Percentiles rank a stretch among this genome's conserved stretches.
phyloP scores from a whole-genome alignment of 148 eudicot species.

The Chenopodium suecicum region DNA sequence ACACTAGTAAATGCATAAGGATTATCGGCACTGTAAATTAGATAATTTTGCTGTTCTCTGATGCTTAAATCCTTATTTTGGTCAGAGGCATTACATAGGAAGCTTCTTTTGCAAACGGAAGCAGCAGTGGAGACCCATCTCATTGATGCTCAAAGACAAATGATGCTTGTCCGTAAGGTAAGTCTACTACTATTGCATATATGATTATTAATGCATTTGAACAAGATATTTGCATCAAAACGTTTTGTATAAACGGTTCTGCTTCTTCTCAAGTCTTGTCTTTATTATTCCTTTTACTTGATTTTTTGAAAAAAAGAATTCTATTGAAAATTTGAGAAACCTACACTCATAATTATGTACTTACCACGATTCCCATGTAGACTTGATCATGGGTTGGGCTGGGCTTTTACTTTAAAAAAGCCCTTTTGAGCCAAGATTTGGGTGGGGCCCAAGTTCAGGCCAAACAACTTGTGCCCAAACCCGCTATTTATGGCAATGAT shows the following conservation, averaged over 20 bases:
- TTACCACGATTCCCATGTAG: background rate
- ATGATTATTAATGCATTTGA: background rate
- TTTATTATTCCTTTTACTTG: background rate
- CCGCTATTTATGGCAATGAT: too few relatives aligned
- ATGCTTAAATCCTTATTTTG: constrained; percentile 10
- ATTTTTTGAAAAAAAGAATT: background rate
- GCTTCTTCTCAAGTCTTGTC: background rate
- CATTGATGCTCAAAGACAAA: constrained; percentile 51
- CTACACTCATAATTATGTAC: background rate
- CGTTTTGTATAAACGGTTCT: background rate
- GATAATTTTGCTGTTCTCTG: constrained; percentile 10
- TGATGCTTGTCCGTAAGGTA: constrained; percentile 54
- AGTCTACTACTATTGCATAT: constrained; percentile 20
- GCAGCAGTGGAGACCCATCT: constrained; percentile 60
- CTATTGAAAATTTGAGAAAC: background rate
- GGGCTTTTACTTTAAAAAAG: too few relatives aligned
- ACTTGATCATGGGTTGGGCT: too few relatives aligned
- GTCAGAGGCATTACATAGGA: constrained; percentile 58
- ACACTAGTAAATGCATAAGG: background rate
- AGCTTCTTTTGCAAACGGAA: constrained; percentile 63
- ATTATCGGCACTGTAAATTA: background rate
- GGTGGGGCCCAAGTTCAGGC: too few relatives aligned
- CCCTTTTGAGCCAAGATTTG: too few relatives aligned
- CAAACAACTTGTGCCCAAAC: too few relatives aligned
- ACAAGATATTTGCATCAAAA: background rate